Conservation (phyloP, 108 stramenopile species). For the Cyclotella cryptica region DNA sequence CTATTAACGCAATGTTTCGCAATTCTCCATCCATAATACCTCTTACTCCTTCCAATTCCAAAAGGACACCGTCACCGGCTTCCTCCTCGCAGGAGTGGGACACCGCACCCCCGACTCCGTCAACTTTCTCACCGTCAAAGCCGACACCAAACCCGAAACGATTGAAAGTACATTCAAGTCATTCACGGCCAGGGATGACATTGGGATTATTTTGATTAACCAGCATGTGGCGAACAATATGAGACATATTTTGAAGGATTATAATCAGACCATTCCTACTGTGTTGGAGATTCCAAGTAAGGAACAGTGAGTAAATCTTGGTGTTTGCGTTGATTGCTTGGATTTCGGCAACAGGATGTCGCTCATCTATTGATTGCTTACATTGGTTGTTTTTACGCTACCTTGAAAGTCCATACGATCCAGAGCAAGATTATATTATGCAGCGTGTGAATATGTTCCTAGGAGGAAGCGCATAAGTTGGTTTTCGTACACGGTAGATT, state of each 20-base stretch:
- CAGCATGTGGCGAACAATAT: slow-evolving; percentile 97
- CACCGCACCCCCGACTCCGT: slow-evolving; percentile 93
- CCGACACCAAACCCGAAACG: slow-evolving; percentile 77
- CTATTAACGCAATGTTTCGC: too few relatives aligned
- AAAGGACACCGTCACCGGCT: slow-evolving; percentile 98
- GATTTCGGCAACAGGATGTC: neutral
- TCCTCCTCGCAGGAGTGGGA: slow-evolving; percentile 96
- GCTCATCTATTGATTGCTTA: too few relatives aligned
- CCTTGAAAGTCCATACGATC: slow-evolving; percentile 87
- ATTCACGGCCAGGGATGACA: slow-evolving; percentile 88
- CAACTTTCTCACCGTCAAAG: slow-evolving; percentile 97
- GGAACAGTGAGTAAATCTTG: slow-evolving; percentile 59
- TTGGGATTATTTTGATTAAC: slow-evolving; percentile 98
- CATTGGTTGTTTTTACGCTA: neutral
- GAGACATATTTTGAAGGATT: slow-evolving; percentile 96
- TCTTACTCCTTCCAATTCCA: neutral
- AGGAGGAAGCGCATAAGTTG: slow-evolving; percentile 66
- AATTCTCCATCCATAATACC: neutral
- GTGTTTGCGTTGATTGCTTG: neutral
- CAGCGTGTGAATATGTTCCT: slow-evolving; percentile 98
- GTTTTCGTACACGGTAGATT: neutral
- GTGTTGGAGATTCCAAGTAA: slow-evolving; percentile 98
- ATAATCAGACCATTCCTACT: slow-evolving; percentile 96
- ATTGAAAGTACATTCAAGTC: slow-evolving; percentile 85
- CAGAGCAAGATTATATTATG: slow-evolving; percentile 99